Conservation (phyloP, 345 rosid species). For the Viola odorata region DNA sequence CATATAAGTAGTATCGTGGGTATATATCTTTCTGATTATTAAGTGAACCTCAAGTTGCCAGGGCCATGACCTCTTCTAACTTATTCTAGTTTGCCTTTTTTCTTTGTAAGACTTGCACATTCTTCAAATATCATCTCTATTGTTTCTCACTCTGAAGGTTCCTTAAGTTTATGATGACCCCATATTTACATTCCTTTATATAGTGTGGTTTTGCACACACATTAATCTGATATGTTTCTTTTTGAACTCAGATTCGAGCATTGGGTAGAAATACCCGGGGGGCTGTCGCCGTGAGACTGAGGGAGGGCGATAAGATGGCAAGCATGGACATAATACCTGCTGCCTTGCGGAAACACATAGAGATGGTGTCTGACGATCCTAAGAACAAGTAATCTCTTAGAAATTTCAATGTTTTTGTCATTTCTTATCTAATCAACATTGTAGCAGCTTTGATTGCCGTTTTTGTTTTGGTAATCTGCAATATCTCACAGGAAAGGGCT, state of each 20-base stretch:
- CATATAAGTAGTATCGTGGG: not conserved
- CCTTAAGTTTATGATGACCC: too few species aligned
- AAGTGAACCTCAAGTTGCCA: not conserved
- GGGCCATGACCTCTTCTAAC: not conserved
- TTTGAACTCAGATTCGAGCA: slow-evolving; percentile 62
- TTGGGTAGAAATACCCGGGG: slow-evolving; percentile 84
- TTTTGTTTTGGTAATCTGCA: not conserved
- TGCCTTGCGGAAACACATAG: slow-evolving; percentile 46
- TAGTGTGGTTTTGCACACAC: not conserved
- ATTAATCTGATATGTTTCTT: not conserved
- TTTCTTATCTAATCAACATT: not conserved
- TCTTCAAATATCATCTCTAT: too few species aligned
- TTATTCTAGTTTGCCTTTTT: too few species aligned
- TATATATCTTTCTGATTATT: not conserved
- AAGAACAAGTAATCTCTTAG: slow-evolving; percentile 36
- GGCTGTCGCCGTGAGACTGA: slow-evolving; percentile 80
- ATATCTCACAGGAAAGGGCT: too few species aligned
- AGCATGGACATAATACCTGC: slow-evolving; percentile 85
- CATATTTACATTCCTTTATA: not conserved
- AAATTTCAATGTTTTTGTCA: not conserved
- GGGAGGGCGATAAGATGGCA: slow-evolving; percentile 76
- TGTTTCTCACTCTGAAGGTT: too few species aligned
- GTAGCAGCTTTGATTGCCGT: slow-evolving; percentile 1
- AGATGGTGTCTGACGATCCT: slow-evolving; percentile 33
- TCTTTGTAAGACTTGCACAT: too few species aligned